phyloP scores from a whole-genome alignment of 306 rosid genomes.

The Cucurbita pepo region DNA sequence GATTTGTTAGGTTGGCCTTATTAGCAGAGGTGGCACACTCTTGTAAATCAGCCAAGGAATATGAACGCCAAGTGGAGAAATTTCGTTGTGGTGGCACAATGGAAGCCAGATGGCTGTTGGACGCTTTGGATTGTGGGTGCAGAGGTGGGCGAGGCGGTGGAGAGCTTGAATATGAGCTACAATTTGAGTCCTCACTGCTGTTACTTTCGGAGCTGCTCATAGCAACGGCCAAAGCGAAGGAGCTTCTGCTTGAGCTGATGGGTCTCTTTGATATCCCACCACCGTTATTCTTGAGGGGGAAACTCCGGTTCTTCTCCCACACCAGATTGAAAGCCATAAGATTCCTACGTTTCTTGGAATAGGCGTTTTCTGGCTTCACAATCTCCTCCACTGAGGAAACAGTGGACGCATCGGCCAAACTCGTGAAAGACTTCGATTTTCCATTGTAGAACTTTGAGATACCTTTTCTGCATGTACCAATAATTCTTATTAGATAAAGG shows the following conservation, averaged over 20 bases:
- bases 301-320: slow-evolving; percentile 49
- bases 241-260: slow-evolving; percentile 47
- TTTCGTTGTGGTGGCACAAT: slow-evolving; percentile 11
- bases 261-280: slow-evolving; percentile 70
- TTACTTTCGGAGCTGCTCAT: slow-evolving; percentile 53
- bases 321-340: slow-evolving; percentile 36
- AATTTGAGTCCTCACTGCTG: slow-evolving; percentile 40
- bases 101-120: background rate
- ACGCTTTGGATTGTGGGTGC: slow-evolving; percentile 17
- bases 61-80: slow-evolving; percentile 32
- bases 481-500: background rate
- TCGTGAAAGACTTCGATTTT: slow-evolving; percentile 67
- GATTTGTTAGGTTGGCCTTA: slow-evolving; percentile 1
- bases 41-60: slow-evolving; percentile 50
- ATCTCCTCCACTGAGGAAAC: slow-evolving; percentile 38
- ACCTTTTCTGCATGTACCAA: slow-evolving; percentile 46
- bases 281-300: slow-evolving; percentile 30
- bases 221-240: slow-evolving; percentile 67
- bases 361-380: slow-evolving; percentile 72
- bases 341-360: slow-evolving; percentile 53
- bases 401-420: slow-evolving; percentile 39
- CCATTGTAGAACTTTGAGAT: slow-evolving; percentile 65
- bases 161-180: slow-evolving; percentile 17
- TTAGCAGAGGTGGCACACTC: slow-evolving; percentile 20
- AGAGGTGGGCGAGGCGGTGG: slow-evolving; percentile 38